Conservation (phyloP, 495 filamentous ascomycete genomes). For the Penicillium alfredii region DNA sequence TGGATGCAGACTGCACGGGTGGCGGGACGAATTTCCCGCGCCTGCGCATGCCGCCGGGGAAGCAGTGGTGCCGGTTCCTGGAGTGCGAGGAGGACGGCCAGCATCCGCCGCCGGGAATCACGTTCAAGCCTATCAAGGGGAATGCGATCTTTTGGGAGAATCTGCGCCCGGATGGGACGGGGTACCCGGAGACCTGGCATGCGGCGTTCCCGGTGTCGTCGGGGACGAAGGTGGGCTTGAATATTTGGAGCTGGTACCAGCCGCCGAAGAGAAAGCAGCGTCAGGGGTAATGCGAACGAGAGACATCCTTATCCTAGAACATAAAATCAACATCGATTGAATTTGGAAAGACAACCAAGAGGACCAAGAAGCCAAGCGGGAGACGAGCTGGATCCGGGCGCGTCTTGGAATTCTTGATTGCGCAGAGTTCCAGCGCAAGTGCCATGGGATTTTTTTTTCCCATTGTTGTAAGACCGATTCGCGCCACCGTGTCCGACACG, state of each 20-base stretch:
- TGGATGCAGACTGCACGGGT: constrained; percentile 51
- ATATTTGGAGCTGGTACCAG: constrained; percentile 62
- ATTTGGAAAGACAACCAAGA: too few relatives aligned
- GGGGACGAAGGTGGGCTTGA: constrained; percentile 74
- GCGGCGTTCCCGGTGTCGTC: constrained; percentile 60
- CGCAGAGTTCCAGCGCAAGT: too few relatives aligned
- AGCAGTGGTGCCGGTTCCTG: constrained; percentile 53
- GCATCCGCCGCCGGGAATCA: constrained; percentile 44
- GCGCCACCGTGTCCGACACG: too few relatives aligned
- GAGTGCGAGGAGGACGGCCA: constrained; percentile 44
- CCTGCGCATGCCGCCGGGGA: constrained; percentile 33
- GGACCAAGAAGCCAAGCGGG: too few relatives aligned
- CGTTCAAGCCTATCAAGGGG: constrained; percentile 60
- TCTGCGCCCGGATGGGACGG: constrained; percentile 53
- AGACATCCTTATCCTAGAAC: too few relatives aligned
- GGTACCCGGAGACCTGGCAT: constrained; percentile 63
- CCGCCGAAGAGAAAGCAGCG: constrained; percentile 25
- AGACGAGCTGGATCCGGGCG: too few relatives aligned
- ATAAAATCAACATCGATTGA: too few relatives aligned
- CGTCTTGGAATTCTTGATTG: too few relatives aligned
- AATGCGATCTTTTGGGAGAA: constrained; percentile 78
- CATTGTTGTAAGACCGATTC: too few relatives aligned
- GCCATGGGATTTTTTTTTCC: too few relatives aligned
- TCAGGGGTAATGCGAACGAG: too few relatives aligned
- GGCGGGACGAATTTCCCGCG: constrained; percentile 59